These are phyloP conservation scores for Aspergillus clavatus DNA, from an alignment of 2,329 filamentous ascomycete genomes.

Conservation along the genomic window DNA sequence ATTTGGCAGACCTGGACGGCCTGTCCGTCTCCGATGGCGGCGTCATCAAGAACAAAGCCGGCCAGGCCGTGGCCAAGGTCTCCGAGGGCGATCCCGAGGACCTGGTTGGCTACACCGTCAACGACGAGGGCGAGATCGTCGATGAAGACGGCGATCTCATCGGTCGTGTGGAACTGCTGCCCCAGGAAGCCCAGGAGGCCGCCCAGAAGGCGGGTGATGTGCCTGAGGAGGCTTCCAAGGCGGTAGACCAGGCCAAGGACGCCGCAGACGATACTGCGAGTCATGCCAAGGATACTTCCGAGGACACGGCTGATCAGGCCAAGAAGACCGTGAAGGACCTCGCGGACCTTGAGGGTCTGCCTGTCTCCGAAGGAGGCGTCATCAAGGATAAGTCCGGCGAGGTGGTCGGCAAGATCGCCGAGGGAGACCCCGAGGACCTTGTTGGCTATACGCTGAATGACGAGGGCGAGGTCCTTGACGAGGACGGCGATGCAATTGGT, in stretches of 20 bases:
- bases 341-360: constrained; percentile 33
- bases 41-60: constrained; percentile 45
- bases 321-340: constrained; percentile 33
- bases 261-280: too few species aligned
- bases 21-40: constrained; percentile 50
- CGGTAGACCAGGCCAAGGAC: neutral
- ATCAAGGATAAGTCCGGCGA: constrained; percentile 45
- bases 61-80: constrained; percentile 35
- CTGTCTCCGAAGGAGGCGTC: constrained; percentile 51
- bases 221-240: constrained; percentile 5
- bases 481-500: constrained; percentile 34
- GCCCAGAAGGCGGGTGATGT: constrained; percentile 23
- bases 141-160: constrained; percentile 33
- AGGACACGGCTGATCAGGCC: constrained; percentile 11
- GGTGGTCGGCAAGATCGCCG: constrained; percentile 35
- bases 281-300: constrained; percentile 14
- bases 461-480: constrained; percentile 31
- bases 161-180: constrained; percentile 32
- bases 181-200: constrained; percentile 21
- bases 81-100: constrained; percentile 40
- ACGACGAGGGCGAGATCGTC: constrained; percentile 33
- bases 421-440: constrained; percentile 40
- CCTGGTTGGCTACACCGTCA: constrained; percentile 39
- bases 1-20: constrained; percentile 33
- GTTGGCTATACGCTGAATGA: constrained; percentile 40